Conservation (phyloP, 2,329 filamentous ascomycete genomes). For the Apiospora phragmitis region DNA sequence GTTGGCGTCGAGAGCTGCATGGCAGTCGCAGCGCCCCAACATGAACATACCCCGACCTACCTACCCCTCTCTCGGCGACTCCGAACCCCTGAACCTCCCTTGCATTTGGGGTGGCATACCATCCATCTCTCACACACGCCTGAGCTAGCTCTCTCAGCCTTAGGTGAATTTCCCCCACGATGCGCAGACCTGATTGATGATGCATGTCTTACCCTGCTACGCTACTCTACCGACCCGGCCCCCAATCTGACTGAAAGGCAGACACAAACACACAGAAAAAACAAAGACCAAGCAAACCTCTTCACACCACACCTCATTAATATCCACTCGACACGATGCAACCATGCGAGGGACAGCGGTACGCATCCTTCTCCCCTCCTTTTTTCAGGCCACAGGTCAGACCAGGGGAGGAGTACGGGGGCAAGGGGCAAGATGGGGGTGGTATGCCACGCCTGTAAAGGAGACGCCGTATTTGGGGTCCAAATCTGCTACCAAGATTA, state of each 20-base stretch:
- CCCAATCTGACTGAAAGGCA: background rate
- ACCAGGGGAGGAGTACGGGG: background rate
- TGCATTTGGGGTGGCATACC: background rate
- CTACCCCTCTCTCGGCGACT: background rate
- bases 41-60: background rate
- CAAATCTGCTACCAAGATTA: background rate
- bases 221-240: background rate
- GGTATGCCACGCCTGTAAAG: background rate
- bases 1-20: background rate
- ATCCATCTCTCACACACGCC: background rate
- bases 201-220: background rate
- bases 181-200: background rate
- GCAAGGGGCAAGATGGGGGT: background rate
- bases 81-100: slow-evolving; percentile 1
- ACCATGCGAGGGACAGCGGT: background rate
- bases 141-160: background rate
- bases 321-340: background rate
- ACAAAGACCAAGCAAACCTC: background rate
- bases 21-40: background rate
- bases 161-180: background rate
- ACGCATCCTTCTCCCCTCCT: background rate
- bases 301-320: background rate
- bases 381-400: background rate
- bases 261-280: background rate
- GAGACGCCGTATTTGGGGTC: background rate